Percentiles rank a stretch among this genome's conserved stretches.
These are phyloP conservation scores for Coriolopsis trogii DNA, from an alignment of 1,284 basidiomycete species.

Conservation along the genomic window DNA sequence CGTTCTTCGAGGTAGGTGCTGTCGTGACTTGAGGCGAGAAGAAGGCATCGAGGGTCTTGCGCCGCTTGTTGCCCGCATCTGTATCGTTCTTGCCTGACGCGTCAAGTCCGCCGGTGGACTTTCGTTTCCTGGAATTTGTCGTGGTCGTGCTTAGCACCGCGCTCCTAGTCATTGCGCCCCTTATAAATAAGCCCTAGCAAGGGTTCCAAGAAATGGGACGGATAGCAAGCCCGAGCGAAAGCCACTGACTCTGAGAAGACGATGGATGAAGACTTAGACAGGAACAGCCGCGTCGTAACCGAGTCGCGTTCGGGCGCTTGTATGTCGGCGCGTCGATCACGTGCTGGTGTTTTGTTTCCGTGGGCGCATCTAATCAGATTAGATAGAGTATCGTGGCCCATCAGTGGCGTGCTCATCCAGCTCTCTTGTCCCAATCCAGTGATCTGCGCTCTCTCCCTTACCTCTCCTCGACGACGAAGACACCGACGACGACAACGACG, in stretches of 20 bases:
- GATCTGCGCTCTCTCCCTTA: constrained; percentile 13
- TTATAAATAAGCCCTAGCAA: too few species aligned
- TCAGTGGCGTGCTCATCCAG: constrained; percentile 21
- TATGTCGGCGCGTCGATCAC: constrained; percentile 16
- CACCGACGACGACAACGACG: too few species aligned
- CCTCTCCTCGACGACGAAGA: too few species aligned
- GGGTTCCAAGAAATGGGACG: too few species aligned
- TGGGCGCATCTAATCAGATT: constrained; percentile 13
- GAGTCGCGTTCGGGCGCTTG: constrained; percentile 8
- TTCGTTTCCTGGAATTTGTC: constrained; percentile 42
- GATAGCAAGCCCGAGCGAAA: too few species aligned
- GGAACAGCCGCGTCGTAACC: neutral
- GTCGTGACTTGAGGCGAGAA: constrained; percentile 46
- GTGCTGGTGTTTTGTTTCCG: constrained; percentile 6
- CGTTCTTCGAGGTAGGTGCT: constrained; percentile 32
- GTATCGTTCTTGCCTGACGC: constrained; percentile 34
- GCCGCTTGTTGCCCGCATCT: constrained; percentile 31
- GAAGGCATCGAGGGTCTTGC: constrained; percentile 45
- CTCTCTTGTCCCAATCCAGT: constrained; percentile 16
- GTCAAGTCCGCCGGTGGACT: constrained; percentile 36
- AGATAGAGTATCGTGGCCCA: constrained; percentile 8
- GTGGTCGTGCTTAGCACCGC: constrained; percentile 13
- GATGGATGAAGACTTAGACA: neutral
- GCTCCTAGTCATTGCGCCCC: constrained; percentile 24
- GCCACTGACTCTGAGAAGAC: too few species aligned